Evolutionary conservation across 2,329 filamentous ascomycete genomes (phyloP).

Genomic region (Nannizziopsis barbatae): DNA sequence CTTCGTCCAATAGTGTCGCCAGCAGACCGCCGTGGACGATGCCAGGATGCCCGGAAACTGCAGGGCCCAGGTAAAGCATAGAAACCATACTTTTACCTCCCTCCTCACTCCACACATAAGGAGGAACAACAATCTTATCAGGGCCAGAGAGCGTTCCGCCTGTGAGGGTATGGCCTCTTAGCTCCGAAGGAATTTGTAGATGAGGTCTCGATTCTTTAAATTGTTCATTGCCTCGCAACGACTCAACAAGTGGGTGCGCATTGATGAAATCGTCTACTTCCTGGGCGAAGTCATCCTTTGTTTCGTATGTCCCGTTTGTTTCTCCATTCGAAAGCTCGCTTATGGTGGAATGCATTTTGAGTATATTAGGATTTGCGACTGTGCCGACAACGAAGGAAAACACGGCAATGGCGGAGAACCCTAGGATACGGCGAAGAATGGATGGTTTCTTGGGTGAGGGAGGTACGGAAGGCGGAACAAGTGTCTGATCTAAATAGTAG

Average conservation of each 20-base stretch:
- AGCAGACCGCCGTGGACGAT: conserved; percentile 61
- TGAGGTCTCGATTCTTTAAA: conserved; percentile 73
- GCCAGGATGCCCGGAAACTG: conserved; percentile 57
- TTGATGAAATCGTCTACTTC: conserved; percentile 64
- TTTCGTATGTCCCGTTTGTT: conserved; percentile 55
- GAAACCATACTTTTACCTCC: conserved; percentile 55
- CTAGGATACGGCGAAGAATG: conserved; percentile 26
- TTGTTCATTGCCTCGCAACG: conserved; percentile 54
- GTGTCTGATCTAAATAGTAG: conserved; percentile 5
- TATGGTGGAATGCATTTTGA: conserved; percentile 27
- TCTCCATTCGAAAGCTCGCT: conserved; percentile 56
- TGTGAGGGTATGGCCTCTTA: conserved; percentile 67
- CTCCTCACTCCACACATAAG: conserved; percentile 62
- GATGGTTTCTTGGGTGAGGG: conserved; percentile 20
- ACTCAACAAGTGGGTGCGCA: conserved; percentile 59
- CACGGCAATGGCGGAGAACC: conserved; percentile 29
- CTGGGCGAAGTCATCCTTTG: conserved; percentile 41
- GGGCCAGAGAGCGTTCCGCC: conserved; percentile 66
- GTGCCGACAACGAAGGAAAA: conserved; percentile 27
- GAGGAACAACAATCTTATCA: conserved; percentile 67
- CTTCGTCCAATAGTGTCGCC: conserved; percentile 60
- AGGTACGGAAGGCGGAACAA: not conserved
- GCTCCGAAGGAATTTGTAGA: conserved; percentile 63
- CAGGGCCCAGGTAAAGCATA: conserved; percentile 56
- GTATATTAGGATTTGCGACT: conserved; percentile 20